Base-by-base conservation (phyloP, 257 asterid genomes). In the Nicotiana attenuata region DNA sequence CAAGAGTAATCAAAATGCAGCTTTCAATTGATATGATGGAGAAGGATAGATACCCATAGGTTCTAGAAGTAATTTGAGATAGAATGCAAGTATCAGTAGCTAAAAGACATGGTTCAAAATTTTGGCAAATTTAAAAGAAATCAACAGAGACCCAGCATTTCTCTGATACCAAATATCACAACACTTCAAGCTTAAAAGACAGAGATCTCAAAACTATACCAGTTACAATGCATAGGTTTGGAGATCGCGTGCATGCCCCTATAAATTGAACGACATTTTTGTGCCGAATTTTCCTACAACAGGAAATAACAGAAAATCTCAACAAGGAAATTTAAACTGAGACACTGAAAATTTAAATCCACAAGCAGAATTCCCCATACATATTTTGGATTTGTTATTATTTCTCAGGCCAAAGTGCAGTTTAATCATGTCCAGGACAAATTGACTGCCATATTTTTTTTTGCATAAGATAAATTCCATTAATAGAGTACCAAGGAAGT, bases 221-320 rank as follows among this genome's bases (percentile, higher is more conserved):
- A 41, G 50, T 41, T 13, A 41, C 50, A 41, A 41, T 41, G 50
- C 50, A 41, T 41, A 41, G 50, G 50, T 41, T 41, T 41, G 50
- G 50, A 41, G 50, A 41, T 41, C 50, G 50, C 50, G 50, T 41
- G 50, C 50, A 41, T 41, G 50, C 50, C 50, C 50, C 50, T 8
- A 41, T 59, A 71, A 88, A 88, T 55, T 88, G 89, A 55, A 88
- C 89, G 50, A 88, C 90, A 85, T 85, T 85, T 53, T 41, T 41
- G 50, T 41, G 50, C 50, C 50, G 81, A 55, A 88, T 81, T 85
- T 85, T 88, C 77, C 91, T 88, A 85, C 50, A 66, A 31, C 13
- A 31, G 26, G 24, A 66, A 19, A 16, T 66, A 66, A 66, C 26
- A 66, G 35, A 35, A 65, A 29, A 66, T 31, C 13, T 10, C 35